Evolutionary conservation across 2,329 filamentous ascomycete species (phyloP), one percentile per base, ranked within the genome.

Genomic region (Diaporthe velutina): DNA sequence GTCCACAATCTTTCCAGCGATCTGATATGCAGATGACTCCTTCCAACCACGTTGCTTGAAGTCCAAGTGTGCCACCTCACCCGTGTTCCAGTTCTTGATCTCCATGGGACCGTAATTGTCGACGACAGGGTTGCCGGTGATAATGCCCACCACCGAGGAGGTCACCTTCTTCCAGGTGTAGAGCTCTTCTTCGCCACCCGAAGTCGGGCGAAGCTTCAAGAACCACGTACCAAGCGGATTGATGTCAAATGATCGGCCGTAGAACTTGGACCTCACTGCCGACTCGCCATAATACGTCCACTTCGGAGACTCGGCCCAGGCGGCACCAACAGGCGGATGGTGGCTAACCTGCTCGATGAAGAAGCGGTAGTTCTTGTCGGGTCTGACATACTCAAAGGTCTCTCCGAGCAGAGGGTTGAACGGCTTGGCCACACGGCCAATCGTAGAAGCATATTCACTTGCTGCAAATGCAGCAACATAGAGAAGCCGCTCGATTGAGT

Each of bases 91-190:
- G 85, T 99, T 99, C 87, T 95, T 98, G 83, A 99, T 93, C 82
- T 98, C 95, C 95, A 99, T 98, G 0, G 93, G 89, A 1, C 97
- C 97, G 82, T 98, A 98, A 83, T 99, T 98, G 85, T 99, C 97
- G n/a, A 99, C 94, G 0, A 94, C 94, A 0, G 97, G 97, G 79
- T 95, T 98, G 64, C 97, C 97, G 0, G 96, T 98, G 80, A 99
- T 98, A 83, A 99, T 99, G 74, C 97, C 97, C 75, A 98, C 93
- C n/a, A 99, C 97, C 2, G 96, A 97, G 1, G 95, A 97, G 0
- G 96, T 98, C 25, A 98, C 95, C 86, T 99, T 99, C 85, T 98
- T 98, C 97, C 97, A 99, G 0, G 96, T 98, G 84, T 98, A 99
- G 2, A 98, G 87, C 79, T 99, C 97, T 77, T 94, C 92, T 79